A percentile compares a stretch with the other conserved stretches of the same genome.
phyloP scores from a whole-genome alignment of 192 early-diverging fungal genomes.

The Gaertneriomyces sp. region DNA sequence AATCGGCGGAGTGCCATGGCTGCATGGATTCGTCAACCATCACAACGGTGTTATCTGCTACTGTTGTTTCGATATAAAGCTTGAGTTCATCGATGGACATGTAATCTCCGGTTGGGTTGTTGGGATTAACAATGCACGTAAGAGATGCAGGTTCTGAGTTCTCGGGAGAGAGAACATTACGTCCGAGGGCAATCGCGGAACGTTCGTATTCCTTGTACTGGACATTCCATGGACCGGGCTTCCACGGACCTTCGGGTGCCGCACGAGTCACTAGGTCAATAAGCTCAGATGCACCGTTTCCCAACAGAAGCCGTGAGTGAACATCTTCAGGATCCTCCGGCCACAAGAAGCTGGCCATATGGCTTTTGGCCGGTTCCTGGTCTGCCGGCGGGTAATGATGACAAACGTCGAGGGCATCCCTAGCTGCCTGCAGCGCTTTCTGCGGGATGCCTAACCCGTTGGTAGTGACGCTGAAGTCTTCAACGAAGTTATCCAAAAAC shows the following conservation, averaged over 20 bases:
- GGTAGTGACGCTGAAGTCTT: slow-evolving; percentile 90
- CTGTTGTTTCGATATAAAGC: slow-evolving; percentile 71
- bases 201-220: slow-evolving; percentile 87
- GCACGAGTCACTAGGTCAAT: slow-evolving; percentile 83
- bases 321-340: slow-evolving; percentile 55
- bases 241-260: slow-evolving; percentile 75
- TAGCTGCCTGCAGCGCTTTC: slow-evolving; percentile 67
- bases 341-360: slow-evolving; percentile 77
- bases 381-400: slow-evolving; percentile 90
- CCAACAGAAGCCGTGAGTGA: slow-evolving; percentile 67
- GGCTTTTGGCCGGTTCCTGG: slow-evolving; percentile 85
- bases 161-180: slow-evolving; percentile 58
- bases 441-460: slow-evolving; percentile 80
- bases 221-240: slow-evolving; percentile 71
- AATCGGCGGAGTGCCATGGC: slow-evolving; percentile 81
- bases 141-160: slow-evolving; percentile 62
- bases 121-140: slow-evolving; percentile 85
- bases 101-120: slow-evolving; percentile 89
- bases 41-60: slow-evolving; percentile 71
- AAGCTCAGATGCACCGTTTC: slow-evolving; percentile 87
- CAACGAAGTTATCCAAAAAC: slow-evolving; percentile 80
- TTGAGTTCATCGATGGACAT: slow-evolving; percentile 69
- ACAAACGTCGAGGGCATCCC: slow-evolving; percentile 59
- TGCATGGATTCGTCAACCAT: slow-evolving; percentile 93
- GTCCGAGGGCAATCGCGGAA: slow-evolving; percentile 72